Conservation (phyloP, 345 rosid species). For the Citrus maxima region DNA sequence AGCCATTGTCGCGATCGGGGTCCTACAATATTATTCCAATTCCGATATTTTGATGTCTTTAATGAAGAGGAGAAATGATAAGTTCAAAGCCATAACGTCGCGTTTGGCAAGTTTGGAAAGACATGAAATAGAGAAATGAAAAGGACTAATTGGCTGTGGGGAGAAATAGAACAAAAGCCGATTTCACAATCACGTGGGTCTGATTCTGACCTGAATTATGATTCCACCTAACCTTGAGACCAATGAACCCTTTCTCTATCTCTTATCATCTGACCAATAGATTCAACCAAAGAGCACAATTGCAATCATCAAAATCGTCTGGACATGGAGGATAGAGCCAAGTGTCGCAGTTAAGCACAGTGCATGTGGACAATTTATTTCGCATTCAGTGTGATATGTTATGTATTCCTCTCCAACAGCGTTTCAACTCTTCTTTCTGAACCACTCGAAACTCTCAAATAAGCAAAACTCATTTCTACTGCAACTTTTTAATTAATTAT, state of each 20-base stretch:
- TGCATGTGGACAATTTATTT: neutral
- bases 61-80: neutral
- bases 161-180: neutral
- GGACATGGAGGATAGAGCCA: neutral
- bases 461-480: no score
- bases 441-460: no score
- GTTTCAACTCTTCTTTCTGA: no score
- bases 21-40: neutral
- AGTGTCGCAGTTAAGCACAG: neutral
- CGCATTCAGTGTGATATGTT: neutral
- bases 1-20: neutral
- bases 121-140: neutral
- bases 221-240: neutral
- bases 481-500: no score
- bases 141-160: neutral
- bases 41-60: neutral
- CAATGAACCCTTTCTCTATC: neutral
- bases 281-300: neutral
- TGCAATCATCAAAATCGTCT: neutral
- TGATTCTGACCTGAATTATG: neutral
- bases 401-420: no score
- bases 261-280: neutral
- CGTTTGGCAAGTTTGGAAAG: neutral
- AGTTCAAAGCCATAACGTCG: no score
- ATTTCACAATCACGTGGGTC: slow-evolving; percentile 9